phyloP scores from a whole-genome alignment of 345 rosid species.

The Limnanthes douglasii region DNA sequence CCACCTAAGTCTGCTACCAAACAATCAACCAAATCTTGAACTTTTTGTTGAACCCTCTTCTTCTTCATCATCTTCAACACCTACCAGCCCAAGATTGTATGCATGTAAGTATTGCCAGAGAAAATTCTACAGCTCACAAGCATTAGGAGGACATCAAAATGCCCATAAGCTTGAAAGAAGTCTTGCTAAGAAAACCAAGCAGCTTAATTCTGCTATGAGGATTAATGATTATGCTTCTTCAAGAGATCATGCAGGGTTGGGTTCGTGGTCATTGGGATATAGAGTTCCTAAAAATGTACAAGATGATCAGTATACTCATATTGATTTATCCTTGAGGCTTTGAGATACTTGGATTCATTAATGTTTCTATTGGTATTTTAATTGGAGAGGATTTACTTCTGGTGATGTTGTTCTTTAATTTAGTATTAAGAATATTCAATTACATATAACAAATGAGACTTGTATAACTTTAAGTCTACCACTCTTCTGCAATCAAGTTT shows the following conservation, averaged over 20 bases:
- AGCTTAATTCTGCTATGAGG: no score
- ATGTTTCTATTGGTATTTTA: no score
- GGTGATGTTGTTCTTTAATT: no score
- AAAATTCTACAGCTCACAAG: slow-evolving; percentile 35
- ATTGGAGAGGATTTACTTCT: no score
- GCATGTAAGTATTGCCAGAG: slow-evolving; percentile 39
- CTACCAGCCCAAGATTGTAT: no score
- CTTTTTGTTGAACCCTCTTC: slow-evolving; percentile 40
- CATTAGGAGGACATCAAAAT: slow-evolving; percentile 37
- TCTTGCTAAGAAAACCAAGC: slow-evolving; percentile 21
- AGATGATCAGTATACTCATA: slow-evolving; percentile 49
- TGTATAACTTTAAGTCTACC: no score
- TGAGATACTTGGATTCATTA: no score
- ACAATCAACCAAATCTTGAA: slow-evolving; percentile 42
- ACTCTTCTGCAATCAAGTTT: no score
- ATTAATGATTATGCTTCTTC: no score
- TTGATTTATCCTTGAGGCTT: slow-evolving; percentile 76
- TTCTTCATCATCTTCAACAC: slow-evolving; percentile 21
- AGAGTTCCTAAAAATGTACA: slow-evolving; percentile 24
- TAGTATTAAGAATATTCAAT: no score
- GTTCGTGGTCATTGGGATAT: slow-evolving; percentile 12
- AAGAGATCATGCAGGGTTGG: slow-evolving; percentile 9
- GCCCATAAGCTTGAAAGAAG: slow-evolving; percentile 36
- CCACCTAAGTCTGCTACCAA: no score
- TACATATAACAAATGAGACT: no score